Evolutionary conservation across 202 grass and related monocot species (phyloP).

Genomic region (Eragrostis tef): DNA sequence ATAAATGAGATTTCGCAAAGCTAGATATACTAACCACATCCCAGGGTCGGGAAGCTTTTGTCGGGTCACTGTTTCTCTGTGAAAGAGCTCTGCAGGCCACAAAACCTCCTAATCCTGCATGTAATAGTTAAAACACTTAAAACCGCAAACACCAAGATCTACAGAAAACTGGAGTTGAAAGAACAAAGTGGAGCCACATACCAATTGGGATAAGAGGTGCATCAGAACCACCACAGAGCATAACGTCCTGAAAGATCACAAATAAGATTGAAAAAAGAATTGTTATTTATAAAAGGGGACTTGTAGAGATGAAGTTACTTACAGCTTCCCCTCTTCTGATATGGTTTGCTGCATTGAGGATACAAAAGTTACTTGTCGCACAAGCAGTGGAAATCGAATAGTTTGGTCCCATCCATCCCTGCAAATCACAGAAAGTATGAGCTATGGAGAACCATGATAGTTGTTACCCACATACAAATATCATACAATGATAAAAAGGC

Average conservation of each 20-base stretch:
- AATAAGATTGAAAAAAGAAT: slow-evolving; percentile 51
- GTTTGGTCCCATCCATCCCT: slow-evolving; percentile 99
- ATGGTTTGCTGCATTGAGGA: slow-evolving; percentile 96
- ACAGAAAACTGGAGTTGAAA: slow-evolving; percentile 31
- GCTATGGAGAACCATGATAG: background rate
- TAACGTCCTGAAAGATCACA: slow-evolving; percentile 74
- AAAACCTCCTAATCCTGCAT: slow-evolving; percentile 94
- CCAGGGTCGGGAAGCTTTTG: slow-evolving; percentile 98
- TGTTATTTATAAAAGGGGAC: slow-evolving; percentile 3
- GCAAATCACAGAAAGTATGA: slow-evolving; percentile 37
- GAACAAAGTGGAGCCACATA: slow-evolving; percentile 32
- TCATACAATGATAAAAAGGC: background rate
- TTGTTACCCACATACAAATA: slow-evolving; percentile 15
- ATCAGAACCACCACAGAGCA: slow-evolving; percentile 99
- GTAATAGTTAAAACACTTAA: slow-evolving; percentile 24
- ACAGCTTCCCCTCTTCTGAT: slow-evolving; percentile 94
- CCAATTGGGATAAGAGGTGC: slow-evolving; percentile 91
- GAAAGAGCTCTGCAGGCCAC: slow-evolving; percentile 98
- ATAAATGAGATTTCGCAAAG: slow-evolving; percentile 5
- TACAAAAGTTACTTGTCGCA: slow-evolving; percentile 99
- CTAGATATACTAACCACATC: slow-evolving; percentile 72
- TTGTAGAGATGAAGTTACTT: slow-evolving; percentile 48
- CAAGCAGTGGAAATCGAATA: slow-evolving; percentile 99
- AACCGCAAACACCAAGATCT: slow-evolving; percentile 17
- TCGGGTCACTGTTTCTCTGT: slow-evolving; percentile 88